Conservation (phyloP, 2,329 filamentous ascomycete species). For the Colletotrichum siamense region DNA sequence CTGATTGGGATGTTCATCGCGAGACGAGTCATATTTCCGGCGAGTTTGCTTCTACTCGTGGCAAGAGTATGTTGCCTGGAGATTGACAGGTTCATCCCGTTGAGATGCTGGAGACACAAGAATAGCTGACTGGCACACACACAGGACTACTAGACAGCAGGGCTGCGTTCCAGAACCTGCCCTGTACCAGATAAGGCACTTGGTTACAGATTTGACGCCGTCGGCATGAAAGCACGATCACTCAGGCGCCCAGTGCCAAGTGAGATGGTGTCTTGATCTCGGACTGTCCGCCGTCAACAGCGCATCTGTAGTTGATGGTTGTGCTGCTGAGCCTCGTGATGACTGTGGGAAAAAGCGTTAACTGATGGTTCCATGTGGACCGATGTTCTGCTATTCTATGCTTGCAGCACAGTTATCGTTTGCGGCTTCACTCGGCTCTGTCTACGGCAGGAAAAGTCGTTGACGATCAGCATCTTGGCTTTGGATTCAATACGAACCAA, state of each 20-base stretch:
- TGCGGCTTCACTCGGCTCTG: background rate
- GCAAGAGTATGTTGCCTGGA: background rate
- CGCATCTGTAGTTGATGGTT: background rate
- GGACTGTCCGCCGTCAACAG: background rate
- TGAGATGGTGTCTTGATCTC: background rate
- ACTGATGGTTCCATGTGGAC: background rate
- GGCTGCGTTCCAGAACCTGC: background rate
- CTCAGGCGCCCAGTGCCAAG: background rate
- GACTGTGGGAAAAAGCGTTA: background rate
- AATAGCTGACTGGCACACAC: background rate
- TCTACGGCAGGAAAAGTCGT: background rate
- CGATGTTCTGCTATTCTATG: background rate
- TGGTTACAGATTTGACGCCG: constrained; percentile 6
- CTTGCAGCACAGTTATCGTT: background rate
- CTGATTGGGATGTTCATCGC: background rate
- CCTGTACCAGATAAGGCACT: background rate
- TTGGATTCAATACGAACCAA: background rate
- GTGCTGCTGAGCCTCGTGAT: background rate
- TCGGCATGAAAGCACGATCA: constrained; percentile 2
- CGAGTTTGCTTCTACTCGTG: background rate
- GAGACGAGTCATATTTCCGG: background rate
- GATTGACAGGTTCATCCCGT: constrained; percentile 5
- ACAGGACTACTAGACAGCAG: background rate
- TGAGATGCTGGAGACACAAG: background rate
- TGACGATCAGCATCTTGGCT: background rate